Percentiles rank a stretch among this genome's conserved stretches.
Conservation (phyloP, 768 basidiomycete species). For the Boletus rubescentipes region DNA sequence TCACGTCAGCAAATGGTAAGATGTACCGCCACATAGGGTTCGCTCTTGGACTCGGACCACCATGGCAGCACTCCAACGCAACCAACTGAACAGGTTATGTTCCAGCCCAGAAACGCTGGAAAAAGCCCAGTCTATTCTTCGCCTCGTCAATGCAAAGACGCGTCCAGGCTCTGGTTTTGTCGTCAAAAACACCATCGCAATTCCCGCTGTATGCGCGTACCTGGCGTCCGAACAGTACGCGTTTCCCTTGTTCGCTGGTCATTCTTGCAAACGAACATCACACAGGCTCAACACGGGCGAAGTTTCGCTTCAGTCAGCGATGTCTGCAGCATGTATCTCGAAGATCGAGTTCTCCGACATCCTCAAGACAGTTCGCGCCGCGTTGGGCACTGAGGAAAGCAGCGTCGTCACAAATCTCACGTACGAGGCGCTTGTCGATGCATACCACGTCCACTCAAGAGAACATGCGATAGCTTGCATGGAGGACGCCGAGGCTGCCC, state of each 20-base stretch:
- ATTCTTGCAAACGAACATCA: background rate
- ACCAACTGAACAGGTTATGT: conserved; percentile 21
- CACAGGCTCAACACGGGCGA: conserved; percentile 28
- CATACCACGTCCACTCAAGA: conserved; percentile 20
- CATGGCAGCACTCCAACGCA: conserved; percentile 20
- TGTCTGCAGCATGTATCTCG: conserved; percentile 23
- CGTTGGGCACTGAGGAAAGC: conserved; percentile 7
- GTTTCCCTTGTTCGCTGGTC: background rate
- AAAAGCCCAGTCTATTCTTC: conserved; percentile 23
- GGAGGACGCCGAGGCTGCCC: conserved; percentile 32
- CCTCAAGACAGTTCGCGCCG: conserved; percentile 23
- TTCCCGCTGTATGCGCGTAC: conserved; percentile 32
- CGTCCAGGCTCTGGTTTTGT: conserved; percentile 29
- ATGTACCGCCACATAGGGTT: background rate
- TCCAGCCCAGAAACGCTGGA: conserved; percentile 22
- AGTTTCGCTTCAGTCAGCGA: conserved; percentile 29
- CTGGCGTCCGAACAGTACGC: conserved; percentile 34
- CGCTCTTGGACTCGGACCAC: background rate
- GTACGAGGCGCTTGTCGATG: conserved; percentile 33
- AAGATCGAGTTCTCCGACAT: conserved; percentile 21
- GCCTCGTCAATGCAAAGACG: conserved; percentile 23
- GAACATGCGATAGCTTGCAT: conserved; percentile 31
- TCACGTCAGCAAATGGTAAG: no score
- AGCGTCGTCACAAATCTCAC: conserved; percentile 9
- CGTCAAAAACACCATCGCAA: conserved; percentile 21